These are phyloP conservation scores for Hypoxylon sp. DNA, from an alignment of 2,329 filamentous ascomycete genomes.

Conservation along the genomic window DNA sequence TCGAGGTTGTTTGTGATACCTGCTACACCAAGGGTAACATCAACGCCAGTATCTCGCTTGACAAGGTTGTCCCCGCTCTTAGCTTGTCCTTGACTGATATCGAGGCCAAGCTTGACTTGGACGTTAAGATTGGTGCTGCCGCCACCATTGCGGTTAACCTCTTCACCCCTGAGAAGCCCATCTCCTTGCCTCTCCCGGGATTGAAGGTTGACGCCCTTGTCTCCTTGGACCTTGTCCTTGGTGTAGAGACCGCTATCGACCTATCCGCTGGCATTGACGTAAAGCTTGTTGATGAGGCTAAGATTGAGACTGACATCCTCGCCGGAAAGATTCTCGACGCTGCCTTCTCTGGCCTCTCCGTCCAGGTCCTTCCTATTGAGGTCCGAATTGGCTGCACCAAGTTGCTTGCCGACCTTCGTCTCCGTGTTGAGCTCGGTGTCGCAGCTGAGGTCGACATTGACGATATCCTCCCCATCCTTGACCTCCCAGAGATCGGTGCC, in stretches of 20 bases:
- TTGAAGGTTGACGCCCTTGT: conserved; percentile 64
- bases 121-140: conserved; percentile 61
- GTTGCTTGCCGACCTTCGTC: conserved; percentile 65
- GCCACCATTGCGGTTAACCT: conserved; percentile 68
- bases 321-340: conserved; percentile 63
- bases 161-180: conserved; percentile 61
- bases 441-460: conserved; percentile 54
- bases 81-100: conserved; percentile 65
- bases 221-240: conserved; percentile 67
- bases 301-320: conserved; percentile 59
- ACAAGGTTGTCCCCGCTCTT: conserved; percentile 59
- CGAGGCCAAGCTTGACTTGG: conserved; percentile 67
- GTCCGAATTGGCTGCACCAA: conserved; percentile 63
- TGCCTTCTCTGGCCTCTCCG: conserved; percentile 65
- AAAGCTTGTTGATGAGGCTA: conserved; percentile 63
- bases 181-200: conserved; percentile 61
- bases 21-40: conserved; percentile 68
- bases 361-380: conserved; percentile 63
- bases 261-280: conserved; percentile 68
- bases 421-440: conserved; percentile 64
- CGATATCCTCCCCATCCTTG: conserved; percentile 50
- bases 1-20: conserved; percentile 61
- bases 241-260: conserved; percentile 64
- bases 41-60: conserved; percentile 60
- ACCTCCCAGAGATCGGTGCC: conserved; percentile 55